Evolutionary conservation across 352 stramenopile species (phyloP).

Genomic region (Globisporangium alternatum): DNA sequence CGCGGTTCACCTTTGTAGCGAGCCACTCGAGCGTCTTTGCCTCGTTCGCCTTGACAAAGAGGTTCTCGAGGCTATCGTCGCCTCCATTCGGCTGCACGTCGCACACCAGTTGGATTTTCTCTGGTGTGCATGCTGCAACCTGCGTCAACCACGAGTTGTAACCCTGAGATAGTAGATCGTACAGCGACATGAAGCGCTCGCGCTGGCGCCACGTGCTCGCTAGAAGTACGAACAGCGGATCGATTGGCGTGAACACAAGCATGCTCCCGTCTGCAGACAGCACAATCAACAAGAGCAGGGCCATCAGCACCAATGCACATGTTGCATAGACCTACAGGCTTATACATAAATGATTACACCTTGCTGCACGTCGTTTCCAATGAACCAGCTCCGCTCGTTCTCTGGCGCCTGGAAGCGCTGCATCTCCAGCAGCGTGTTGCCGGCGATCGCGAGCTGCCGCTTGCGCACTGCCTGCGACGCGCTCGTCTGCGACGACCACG

Average conservation of each 20-base stretch:
- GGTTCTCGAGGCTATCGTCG: slow-evolving; percentile 40
- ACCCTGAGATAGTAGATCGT: slow-evolving; percentile 45
- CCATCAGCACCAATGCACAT: background rate
- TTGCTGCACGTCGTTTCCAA: slow-evolving; percentile 68
- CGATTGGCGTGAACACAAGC: slow-evolving; percentile 59
- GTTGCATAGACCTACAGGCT: background rate
- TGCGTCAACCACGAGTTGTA: slow-evolving; percentile 62
- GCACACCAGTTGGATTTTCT: slow-evolving; percentile 43
- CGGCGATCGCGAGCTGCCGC: slow-evolving; percentile 58
- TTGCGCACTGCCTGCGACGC: slow-evolving; percentile 19
- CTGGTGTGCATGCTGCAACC: slow-evolving; percentile 25
- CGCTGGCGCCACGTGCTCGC: slow-evolving; percentile 46
- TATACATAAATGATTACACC: slow-evolving; percentile 16
- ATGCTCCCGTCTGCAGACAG: slow-evolving; percentile 44
- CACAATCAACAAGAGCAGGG: background rate
- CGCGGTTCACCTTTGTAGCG: slow-evolving; percentile 35
- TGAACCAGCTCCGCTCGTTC: slow-evolving; percentile 71
- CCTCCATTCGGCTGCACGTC: slow-evolving; percentile 45
- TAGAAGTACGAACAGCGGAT: slow-evolving; percentile 74
- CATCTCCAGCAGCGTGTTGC: slow-evolving; percentile 49
- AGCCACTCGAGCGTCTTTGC: slow-evolving; percentile 54
- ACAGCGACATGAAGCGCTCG: slow-evolving; percentile 47
- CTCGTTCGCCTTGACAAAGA: slow-evolving; percentile 62
- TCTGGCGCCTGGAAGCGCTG: slow-evolving; percentile 46
- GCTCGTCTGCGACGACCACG: slow-evolving; percentile 35